Base-by-base conservation (phyloP, 2,329 filamentous ascomycete genomes). In the Apiospora kogelbergensis region DNA sequence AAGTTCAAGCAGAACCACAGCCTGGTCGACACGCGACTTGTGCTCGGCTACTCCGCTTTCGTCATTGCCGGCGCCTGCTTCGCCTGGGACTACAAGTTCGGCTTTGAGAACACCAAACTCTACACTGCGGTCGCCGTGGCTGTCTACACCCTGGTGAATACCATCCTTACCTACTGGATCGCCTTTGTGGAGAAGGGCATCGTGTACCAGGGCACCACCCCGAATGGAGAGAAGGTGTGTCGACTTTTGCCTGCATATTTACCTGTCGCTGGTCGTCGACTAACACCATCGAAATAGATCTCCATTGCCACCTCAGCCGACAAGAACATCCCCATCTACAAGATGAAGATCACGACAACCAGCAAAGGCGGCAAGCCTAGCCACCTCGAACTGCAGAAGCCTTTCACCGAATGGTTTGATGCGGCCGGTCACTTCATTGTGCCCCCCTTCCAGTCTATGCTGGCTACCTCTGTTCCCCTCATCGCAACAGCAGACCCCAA, bases 31-130 rank as follows among this genome's bases (percentile, higher is more conserved):
- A 88, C 97, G 64, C 93, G 94, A 67, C 90, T 99, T 63, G 86
- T 85, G 0, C 85, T 99, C 10, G 96, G 96, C 72, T 98, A 97
- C 82, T 81, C 85, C 24, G 93, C 94, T 70, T 94, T 98, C 76
- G 80, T 86, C 70, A 90, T 98, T 71, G 91, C 94, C 22, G 95
- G 87, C 26, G 91, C 89, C 71, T 94, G 93, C 75, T 98, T 98
- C 85, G 90, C 89, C 71, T 95, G 94, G 83, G 96, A 99, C 86
- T 97, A 94, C 84, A 93, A 93, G 78, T 85, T 94, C 64, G 95
- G 95, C 74, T 98, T 96, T 86, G 93, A 97, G 72, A 84, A 82
- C 71, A 97, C 95, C 22, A 97, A 96, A 81, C 83, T 86, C 72
- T 95, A 90, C 83, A 97, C 95, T 0, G 87, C 92, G 3, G 87